Percentiles rank a stretch among this genome's conserved stretches.
Conservation (phyloP, 2,329 filamentous ascomycete species). For the Nigrospora oryzae region DNA sequence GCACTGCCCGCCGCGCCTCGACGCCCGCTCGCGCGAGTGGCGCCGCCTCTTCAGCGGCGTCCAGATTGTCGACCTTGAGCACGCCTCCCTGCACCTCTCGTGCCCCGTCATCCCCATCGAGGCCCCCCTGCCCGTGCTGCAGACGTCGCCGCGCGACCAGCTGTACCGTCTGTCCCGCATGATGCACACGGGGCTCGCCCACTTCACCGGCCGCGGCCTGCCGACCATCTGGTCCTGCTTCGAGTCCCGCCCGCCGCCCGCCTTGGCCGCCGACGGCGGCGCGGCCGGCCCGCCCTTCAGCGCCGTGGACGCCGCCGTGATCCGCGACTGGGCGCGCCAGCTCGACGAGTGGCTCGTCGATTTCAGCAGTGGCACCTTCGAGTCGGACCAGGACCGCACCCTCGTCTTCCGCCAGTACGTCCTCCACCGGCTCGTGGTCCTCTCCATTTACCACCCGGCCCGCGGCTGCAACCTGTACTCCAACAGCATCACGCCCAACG, state of each 20-base stretch:
- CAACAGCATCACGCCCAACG: constrained; percentile 25
- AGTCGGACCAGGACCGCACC: constrained; percentile 23
- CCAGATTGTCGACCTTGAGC: constrained; percentile 34
- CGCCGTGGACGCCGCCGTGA: constrained; percentile 28
- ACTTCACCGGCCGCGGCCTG: constrained; percentile 30
- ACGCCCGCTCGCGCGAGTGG: constrained; percentile 29
- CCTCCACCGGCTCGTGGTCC: constrained; percentile 29
- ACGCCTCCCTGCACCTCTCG: constrained; percentile 30
- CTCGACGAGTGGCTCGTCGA: constrained; percentile 32
- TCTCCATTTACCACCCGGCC: constrained; percentile 33
- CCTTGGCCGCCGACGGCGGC: constrained; percentile 9
- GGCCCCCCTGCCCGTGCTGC: constrained; percentile 26
- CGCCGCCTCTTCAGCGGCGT: constrained; percentile 26
- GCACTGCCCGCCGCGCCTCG: constrained; percentile 27
- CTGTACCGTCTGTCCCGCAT: constrained; percentile 31
- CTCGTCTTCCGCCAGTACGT: constrained; percentile 31
- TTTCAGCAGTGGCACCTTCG: constrained; percentile 21
- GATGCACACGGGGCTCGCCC: constrained; percentile 33
- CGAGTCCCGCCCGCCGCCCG: constrained; percentile 10
- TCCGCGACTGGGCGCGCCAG: constrained; percentile 31
- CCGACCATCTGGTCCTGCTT: constrained; percentile 35
- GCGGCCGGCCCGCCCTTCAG: constrained; percentile 21
- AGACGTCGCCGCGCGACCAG: constrained; percentile 27
- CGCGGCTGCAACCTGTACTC: constrained; percentile 29
- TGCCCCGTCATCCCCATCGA: constrained; percentile 31